A percentile compares a stretch with the other conserved stretches of the same genome.
Evolutionary conservation across 2,329 filamentous ascomycete genomes (phyloP).

Genomic region (Alternaria gaisen): DNA sequence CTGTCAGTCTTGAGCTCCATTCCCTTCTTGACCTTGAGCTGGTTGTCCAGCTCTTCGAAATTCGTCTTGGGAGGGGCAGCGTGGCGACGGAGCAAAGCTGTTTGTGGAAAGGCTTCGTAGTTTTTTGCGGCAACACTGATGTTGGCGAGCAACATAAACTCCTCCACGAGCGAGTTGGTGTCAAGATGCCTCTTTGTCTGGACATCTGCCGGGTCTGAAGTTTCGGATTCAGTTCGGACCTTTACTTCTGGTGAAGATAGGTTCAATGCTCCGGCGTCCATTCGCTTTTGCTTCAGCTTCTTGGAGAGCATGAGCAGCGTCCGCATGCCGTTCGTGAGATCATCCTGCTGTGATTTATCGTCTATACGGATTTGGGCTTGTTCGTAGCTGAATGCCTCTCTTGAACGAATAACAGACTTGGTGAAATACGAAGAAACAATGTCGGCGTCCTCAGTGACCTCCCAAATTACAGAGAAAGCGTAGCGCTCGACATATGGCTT

Average conservation of each 20-base stretch:
- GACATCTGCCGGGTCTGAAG: slow-evolving; percentile 93
- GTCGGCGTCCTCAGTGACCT: slow-evolving; percentile 84
- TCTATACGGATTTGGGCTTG: slow-evolving; percentile 94
- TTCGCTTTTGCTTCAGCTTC: slow-evolving; percentile 91
- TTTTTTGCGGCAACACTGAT: slow-evolving; percentile 91
- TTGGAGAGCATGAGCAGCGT: slow-evolving; percentile 87
- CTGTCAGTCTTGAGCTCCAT: slow-evolving; percentile 84
- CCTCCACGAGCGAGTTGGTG: slow-evolving; percentile 97
- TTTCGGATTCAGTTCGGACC: slow-evolving; percentile 93
- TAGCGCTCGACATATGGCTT: slow-evolving; percentile 94
- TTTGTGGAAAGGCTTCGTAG: slow-evolving; percentile 92
- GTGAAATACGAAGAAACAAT: slow-evolving; percentile 88
- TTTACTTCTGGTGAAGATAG: slow-evolving; percentile 98
- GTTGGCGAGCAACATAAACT: slow-evolving; percentile 99
- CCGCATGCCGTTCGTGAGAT: slow-evolving; percentile 89
- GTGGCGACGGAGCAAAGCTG: slow-evolving; percentile 91
- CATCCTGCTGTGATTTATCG: slow-evolving; percentile 84
- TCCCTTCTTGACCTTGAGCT: slow-evolving; percentile 85
- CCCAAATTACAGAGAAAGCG: slow-evolving; percentile 69
- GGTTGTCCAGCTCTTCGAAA: slow-evolving; percentile 91
- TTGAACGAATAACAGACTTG: slow-evolving; percentile 96
- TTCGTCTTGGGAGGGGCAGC: slow-evolving; percentile 92
- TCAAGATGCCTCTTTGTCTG: slow-evolving; percentile 94
- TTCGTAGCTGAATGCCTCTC: slow-evolving; percentile 98
- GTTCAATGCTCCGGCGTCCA: slow-evolving; percentile 91